Base-by-base conservation (phyloP, 1,139 yeast genomes). In the Maudiozyma humilis region DNA sequence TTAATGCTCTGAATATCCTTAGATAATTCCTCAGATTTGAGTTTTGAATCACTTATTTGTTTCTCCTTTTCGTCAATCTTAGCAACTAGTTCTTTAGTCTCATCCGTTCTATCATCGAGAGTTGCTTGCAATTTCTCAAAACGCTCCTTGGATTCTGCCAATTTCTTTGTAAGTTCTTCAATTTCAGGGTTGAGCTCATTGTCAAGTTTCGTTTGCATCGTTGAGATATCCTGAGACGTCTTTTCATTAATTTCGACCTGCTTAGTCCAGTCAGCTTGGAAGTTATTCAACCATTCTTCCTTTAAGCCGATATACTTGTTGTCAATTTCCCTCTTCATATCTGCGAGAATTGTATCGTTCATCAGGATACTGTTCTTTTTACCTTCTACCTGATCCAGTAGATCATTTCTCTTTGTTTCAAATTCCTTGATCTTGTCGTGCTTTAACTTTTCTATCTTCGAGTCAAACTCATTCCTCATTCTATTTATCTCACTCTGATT, bases 401-500 rank as follows among this genome's bases (percentile, higher is more conserved):
- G 39, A 10, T 52, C 43, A 2, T 48, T 48, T 40, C 59, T 59
- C 43, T 66, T 60, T 23, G 56, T 48, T 40, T 63, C 64, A 36
- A 63, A 52, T 37, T 61, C 53, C 30, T 55, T 49, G 4, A 65
- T 51, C 49, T 66, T 67, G 4, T 60, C 52, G 16, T 55, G 53
- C 29, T 70, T 64, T 10, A 70, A 51, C 10, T 53, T 48, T 39
- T 74, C 76, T 5, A 72, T 65, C 47, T 69, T 61, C 2, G 48
- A 38, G 3, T 50, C 47, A 39, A 58, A 70, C 5, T 57, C 56
- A 45, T 69, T 72, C 41, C 71, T 71, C 37, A 72, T 54, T 16
- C 60, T 57, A 44, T 68, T 64, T 14, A 73, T 55, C 23, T 63
- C 62, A 15, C 63, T 56, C 7, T 69, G 67, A 49, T 68, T 66